These are phyloP conservation scores for Nicotiana noctiflora DNA, from an alignment of 257 asterid genomes.

Conservation along the genomic window DNA sequence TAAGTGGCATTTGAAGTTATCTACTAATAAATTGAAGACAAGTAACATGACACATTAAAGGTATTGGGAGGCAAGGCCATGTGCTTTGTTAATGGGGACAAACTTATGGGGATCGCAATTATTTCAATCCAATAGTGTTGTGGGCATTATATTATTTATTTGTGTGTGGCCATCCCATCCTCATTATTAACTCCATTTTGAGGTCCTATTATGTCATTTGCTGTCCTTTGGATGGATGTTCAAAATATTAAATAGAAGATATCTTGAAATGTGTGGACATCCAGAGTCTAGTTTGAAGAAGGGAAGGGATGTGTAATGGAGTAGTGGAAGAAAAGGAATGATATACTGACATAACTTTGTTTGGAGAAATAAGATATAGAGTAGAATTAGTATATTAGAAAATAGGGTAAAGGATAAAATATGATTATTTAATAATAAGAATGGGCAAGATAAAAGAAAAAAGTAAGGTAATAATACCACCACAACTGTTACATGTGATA, in stretches of 20 bases:
- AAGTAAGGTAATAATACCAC: too few species aligned
- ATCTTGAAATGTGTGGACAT: too few species aligned
- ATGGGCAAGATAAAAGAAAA: too few species aligned
- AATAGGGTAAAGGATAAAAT: too few species aligned
- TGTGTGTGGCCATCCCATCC: neutral
- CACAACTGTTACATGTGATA: too few species aligned
- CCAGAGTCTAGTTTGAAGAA: too few species aligned
- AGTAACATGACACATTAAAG: conserved; percentile 13
- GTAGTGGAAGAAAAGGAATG: too few species aligned
- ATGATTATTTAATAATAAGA: too few species aligned
- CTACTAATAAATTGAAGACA: conserved; percentile 7
- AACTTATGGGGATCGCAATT: neutral
- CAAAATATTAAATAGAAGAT: neutral
- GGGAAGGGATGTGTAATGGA: too few species aligned
- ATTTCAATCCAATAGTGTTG: conserved; percentile 2
- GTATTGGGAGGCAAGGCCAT: conserved; percentile 10
- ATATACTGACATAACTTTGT: too few species aligned
- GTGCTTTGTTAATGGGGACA: conserved; percentile 8
- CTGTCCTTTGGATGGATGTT: neutral
- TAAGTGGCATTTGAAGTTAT: neutral
- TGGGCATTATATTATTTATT: neutral
- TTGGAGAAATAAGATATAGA: too few species aligned
- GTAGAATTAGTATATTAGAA: too few species aligned
- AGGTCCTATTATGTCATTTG: neutral
- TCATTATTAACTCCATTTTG: neutral